Conservation (phyloP, 2,329 filamentous ascomycete species). For the Alternaria gansuensis region DNA sequence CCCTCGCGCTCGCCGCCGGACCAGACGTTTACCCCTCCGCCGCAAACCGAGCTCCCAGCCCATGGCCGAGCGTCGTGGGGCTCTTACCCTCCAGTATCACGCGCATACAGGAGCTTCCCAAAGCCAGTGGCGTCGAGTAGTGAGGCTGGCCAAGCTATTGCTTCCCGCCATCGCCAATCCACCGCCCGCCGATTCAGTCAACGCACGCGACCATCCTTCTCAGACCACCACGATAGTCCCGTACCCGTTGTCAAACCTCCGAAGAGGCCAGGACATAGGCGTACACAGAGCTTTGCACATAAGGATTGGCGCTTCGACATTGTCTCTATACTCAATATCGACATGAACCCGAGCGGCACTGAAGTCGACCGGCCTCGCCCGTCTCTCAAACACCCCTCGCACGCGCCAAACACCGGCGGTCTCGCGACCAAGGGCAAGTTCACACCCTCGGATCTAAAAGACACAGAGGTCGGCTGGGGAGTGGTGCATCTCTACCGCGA, state of each 20-base stretch:
- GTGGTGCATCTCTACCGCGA: constrained; percentile 95
- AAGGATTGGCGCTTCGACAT: constrained; percentile 82
- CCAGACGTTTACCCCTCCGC: constrained; percentile 52
- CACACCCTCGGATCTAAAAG: constrained; percentile 72
- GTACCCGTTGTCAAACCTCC: constrained; percentile 51
- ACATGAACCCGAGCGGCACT: constrained; percentile 64
- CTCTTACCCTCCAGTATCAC: constrained; percentile 30
- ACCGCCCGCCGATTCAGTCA: constrained; percentile 43
- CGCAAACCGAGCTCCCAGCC: constrained; percentile 56
- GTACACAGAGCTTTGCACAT: constrained; percentile 45
- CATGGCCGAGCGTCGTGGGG: constrained; percentile 55
- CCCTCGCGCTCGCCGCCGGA: constrained; percentile 49
- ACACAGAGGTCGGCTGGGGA: constrained; percentile 87
- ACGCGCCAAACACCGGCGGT: constrained; percentile 57
- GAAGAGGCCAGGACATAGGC: constrained; percentile 32
- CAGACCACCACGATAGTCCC: constrained; percentile 50
- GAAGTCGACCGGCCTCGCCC: constrained; percentile 44
- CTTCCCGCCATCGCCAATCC: constrained; percentile 32
- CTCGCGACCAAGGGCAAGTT: constrained; percentile 85
- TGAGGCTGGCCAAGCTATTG: constrained; percentile 27
- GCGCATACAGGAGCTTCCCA: constrained; percentile 23
- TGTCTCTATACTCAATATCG: constrained; percentile 82
- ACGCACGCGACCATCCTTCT: constrained; percentile 47
- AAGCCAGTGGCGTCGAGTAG: constrained; percentile 40
- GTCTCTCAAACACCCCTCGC: constrained; percentile 57